phyloP scores from a whole-genome alignment of 2,329 filamentous ascomycete species.

The Fusarium sp. region DNA sequence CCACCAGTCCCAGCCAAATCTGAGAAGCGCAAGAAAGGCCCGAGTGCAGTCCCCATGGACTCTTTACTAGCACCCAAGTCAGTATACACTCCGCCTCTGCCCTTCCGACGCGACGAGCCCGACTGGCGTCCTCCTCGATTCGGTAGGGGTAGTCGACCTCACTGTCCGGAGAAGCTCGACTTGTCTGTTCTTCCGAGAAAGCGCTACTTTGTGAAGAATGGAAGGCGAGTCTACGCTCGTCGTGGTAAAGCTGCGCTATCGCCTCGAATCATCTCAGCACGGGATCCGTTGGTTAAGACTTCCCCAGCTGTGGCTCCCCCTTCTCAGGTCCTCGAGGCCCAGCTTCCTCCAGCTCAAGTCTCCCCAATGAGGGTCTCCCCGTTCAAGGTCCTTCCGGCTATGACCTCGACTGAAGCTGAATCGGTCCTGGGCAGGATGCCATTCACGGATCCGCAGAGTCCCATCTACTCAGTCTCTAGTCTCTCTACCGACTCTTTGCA shows the following conservation, averaged over 20 bases:
- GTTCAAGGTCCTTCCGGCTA: neutral
- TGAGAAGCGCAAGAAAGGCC: neutral
- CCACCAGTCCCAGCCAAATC: neutral
- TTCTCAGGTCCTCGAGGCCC: neutral
- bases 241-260: neutral
- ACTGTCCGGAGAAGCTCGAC: neutral
- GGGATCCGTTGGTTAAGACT: neutral
- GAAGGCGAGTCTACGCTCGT: neutral
- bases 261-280: neutral
- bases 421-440: neutral
- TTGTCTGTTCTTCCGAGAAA: neutral
- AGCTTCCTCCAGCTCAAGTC: neutral
- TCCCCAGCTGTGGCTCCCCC: neutral
- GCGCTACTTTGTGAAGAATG: neutral
- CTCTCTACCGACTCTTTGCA: neutral
- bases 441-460: neutral
- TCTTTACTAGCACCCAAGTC: neutral
- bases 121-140: neutral
- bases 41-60: conserved; percentile 4
- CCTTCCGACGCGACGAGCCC: neutral
- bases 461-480: neutral
- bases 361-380: neutral
- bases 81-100: conserved; percentile 11
- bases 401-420: neutral
- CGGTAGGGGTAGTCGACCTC: conserved; percentile 2